These are phyloP conservation scores for Beauveria australis DNA, from an alignment of 2,329 filamentous ascomycete genomes.

Conservation along the genomic window DNA sequence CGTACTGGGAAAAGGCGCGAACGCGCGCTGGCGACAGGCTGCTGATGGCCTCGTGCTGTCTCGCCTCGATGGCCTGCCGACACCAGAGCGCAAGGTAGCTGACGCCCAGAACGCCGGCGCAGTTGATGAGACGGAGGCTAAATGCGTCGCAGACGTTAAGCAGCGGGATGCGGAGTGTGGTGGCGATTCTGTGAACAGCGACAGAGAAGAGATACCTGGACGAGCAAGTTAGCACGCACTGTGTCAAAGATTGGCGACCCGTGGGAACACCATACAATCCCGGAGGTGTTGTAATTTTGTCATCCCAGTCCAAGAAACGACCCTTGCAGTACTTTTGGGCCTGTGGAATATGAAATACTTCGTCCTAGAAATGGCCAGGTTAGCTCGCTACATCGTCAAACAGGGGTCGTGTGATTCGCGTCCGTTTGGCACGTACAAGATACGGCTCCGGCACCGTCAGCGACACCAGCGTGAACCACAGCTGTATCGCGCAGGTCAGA, in stretches of 20 bases:
- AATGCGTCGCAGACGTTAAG: slow-evolving; percentile 18
- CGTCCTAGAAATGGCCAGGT: slow-evolving; percentile 48
- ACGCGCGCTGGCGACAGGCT: slow-evolving; percentile 12
- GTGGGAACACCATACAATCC: slow-evolving; percentile 53
- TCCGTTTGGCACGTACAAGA: slow-evolving; percentile 30
- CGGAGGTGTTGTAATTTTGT: slow-evolving; percentile 94
- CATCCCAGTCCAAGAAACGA: slow-evolving; percentile 74
- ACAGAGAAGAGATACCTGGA: slow-evolving; percentile 38
- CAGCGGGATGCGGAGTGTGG: not conserved
- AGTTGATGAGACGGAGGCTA: slow-evolving; percentile 42
- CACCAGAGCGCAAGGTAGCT: slow-evolving; percentile 41
- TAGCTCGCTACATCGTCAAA: not conserved
- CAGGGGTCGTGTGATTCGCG: not conserved
- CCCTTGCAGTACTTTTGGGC: slow-evolving; percentile 78
- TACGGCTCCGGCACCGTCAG: slow-evolving; percentile 44
- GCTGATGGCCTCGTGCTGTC: slow-evolving; percentile 22
- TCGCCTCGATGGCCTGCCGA: slow-evolving; percentile 42
- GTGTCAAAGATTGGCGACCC: slow-evolving; percentile 11
- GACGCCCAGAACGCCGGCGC: slow-evolving; percentile 29
- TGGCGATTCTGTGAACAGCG: not conserved
- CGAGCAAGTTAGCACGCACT: not conserved
- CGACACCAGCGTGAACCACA: slow-evolving; percentile 32
- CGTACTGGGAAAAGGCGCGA: slow-evolving; percentile 28
- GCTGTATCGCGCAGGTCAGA: slow-evolving; percentile 1
- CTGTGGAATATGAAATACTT: slow-evolving; percentile 84